Percentiles rank a stretch among this genome's conserved stretches.
phyloP scores from a whole-genome alignment of 2,329 filamentous ascomycete species.

The Bipolaris zeicola region DNA sequence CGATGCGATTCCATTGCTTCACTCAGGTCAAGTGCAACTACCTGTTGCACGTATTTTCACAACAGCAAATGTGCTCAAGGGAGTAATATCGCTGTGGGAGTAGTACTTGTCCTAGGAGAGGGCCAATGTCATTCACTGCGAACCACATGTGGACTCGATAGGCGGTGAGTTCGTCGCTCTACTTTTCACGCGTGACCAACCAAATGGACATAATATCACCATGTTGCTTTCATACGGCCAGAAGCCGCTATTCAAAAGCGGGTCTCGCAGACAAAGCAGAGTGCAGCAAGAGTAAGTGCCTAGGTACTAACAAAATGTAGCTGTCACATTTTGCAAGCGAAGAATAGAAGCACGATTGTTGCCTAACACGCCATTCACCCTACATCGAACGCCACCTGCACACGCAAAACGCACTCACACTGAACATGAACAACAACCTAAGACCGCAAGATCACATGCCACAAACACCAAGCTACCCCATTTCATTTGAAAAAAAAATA shows the following conservation, averaged over 20 bases:
- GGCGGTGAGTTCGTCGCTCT: slow-evolving; percentile 7
- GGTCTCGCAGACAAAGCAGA: background rate
- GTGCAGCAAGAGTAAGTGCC: background rate
- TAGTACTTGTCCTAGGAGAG: slow-evolving; percentile 2
- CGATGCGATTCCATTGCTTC: slow-evolving; percentile 4
- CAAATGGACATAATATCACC: background rate
- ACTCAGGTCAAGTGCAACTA: background rate
- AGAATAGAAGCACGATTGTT: background rate
- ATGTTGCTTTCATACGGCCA: background rate
- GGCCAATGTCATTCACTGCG: background rate
- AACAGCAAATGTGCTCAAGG: slow-evolving; percentile 2
- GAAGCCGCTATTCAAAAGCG: background rate
- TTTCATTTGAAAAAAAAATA: background rate
- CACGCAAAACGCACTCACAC: background rate
- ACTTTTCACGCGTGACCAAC: background rate
- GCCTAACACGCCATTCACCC: background rate
- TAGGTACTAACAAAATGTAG: background rate
- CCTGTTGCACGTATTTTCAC: slow-evolving; percentile 1
- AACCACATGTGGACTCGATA: background rate
- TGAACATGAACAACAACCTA: background rate
- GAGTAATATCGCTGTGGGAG: background rate
- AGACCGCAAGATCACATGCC: background rate
- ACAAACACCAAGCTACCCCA: background rate
- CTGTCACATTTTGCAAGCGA: background rate
- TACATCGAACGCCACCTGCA: background rate